Evolutionary conservation across 768 basidiomycete species (phyloP), one percentile per base, ranked within the genome.

Genomic region (Lenzites betulinus): DNA sequence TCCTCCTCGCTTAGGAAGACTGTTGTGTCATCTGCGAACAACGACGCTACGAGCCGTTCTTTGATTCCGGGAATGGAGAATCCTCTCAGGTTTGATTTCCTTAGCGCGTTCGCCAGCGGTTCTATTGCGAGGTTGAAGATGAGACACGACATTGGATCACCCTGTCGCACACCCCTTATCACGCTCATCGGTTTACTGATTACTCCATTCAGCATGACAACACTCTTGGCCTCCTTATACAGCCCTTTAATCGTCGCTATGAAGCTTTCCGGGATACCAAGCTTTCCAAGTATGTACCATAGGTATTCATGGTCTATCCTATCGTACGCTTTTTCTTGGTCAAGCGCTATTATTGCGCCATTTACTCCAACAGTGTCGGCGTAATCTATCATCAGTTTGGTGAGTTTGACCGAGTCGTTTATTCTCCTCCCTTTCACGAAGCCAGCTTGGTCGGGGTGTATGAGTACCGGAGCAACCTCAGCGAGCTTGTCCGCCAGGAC

Each of bases 371-470:
- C 25, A 4, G 42, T 35, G 5, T 66, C 65, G 4, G 62, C 58
- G 23, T 61, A 64, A 11, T 52, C 49, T 8, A 61, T 48, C 46
- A 66, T 61, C n/a, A 53, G 26, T 43, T 73, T 54, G 0, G 69
- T 57, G 0, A 77, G 69, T 0, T 68, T 22, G 0, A 70, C 75
- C 0, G 76, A 75, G 66, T 79, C 70, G 0, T 58, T 60, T 3
- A 81, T 76, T 0, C 59, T 57, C 8, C 75, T 22, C 0, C 69
- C 71, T 18, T 56, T 66, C 0, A 81, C 65, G 26, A 81, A 81
- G 0, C 78, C 78, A 0, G 77, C 71, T 62, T 79, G 78, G 66
- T 74, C 63, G 1, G n/a, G 18, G 58, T 79, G 75, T 0, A 80
- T 66, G 0, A 77, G 23, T 2, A 20, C n/a, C 0, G 59, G 59